Evolutionary conservation across 2,329 filamentous ascomycete genomes (phyloP).

Genomic region (Talaromyces sp.): DNA sequence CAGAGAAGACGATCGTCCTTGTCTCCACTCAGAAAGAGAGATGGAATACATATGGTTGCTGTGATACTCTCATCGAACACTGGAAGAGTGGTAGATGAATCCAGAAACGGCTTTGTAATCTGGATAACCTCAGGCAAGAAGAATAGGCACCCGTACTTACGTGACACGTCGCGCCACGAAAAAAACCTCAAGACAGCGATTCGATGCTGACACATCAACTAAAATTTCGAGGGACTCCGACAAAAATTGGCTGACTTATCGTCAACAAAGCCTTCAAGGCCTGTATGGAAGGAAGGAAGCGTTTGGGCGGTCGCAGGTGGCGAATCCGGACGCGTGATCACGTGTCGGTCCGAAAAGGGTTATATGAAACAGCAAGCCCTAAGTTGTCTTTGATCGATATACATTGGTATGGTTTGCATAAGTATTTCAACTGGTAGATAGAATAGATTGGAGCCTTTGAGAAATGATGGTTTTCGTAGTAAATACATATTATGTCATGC

Average conservation of each 20-base stretch:
- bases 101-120: constrained; percentile 13
- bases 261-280: not conserved
- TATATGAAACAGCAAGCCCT: not conserved
- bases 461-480: not conserved
- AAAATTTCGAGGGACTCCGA: not conserved
- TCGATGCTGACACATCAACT: not conserved
- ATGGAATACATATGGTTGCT: not conserved
- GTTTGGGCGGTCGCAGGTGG: constrained; percentile 3
- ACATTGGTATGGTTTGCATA: not conserved
- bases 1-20: not conserved
- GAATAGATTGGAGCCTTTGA: not conserved
- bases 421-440: not conserved
- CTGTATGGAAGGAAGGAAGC: not conserved
- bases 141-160: not conserved
- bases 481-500: not conserved
- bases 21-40: not conserved
- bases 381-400: not conserved
- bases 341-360: constrained; percentile 1
- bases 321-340: not conserved
- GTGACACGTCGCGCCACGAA: not conserved
- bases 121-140: not conserved
- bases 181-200: not conserved
- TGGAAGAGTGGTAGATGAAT: constrained; percentile 4
- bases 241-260: not conserved
- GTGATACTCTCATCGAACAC: not conserved